phyloP scores from a whole-genome alignment of 345 rosid species.

The Lumnitzera littorea region DNA sequence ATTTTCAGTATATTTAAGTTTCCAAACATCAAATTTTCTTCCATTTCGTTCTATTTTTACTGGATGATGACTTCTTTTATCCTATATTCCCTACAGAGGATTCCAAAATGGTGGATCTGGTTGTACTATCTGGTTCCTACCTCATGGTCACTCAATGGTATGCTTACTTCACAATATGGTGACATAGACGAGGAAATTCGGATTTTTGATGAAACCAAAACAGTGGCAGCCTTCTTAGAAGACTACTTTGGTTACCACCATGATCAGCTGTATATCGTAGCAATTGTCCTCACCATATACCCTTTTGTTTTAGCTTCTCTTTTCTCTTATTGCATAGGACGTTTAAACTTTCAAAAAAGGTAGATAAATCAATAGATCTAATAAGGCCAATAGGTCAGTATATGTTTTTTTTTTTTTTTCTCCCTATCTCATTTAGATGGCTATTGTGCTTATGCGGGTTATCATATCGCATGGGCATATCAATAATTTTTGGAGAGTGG shows the following conservation, averaged over 20 bases:
- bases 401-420: neutral
- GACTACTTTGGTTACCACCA: conserved; percentile 53
- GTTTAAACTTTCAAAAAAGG: conserved; percentile 55
- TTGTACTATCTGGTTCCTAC: conserved; percentile 53
- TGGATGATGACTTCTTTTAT: neutral
- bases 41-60: neutral
- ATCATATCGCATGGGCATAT: too few species aligned
- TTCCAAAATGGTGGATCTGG: conserved; percentile 92
- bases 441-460: too few species aligned
- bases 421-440: neutral
- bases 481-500: too few species aligned
- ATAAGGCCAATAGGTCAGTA: neutral
- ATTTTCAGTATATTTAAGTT: too few species aligned
- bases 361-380: conserved; percentile 12
- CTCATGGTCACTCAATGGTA: conserved; percentile 57
- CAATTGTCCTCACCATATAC: conserved; percentile 28
- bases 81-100: conserved; percentile 34
- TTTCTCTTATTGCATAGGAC: conserved; percentile 44
- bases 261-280: conserved; percentile 26
- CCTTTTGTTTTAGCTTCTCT: conserved; percentile 49
- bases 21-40: neutral
- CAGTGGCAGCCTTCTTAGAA: conserved; percentile 35
- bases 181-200: conserved; percentile 34
- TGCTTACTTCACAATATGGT: conserved; percentile 73
- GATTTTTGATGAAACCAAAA: conserved; percentile 38